Conservation (phyloP, 352 stramenopile genomes). For the Phytophthora brassicae region DNA sequence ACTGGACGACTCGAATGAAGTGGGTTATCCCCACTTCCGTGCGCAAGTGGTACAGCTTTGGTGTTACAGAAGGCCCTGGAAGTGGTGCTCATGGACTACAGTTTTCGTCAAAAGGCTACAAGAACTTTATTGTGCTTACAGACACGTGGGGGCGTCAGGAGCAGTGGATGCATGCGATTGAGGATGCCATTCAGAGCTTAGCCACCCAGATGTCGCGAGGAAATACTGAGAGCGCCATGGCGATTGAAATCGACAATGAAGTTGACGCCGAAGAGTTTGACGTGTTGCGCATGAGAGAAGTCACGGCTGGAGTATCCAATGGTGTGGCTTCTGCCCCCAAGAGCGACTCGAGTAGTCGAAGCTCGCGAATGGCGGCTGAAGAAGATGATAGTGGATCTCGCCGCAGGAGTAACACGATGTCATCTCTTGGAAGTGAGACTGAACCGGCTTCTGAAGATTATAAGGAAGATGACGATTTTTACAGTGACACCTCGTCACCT, state of each 20-base stretch:
- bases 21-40: constrained; percentile 87
- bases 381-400: constrained; percentile 29
- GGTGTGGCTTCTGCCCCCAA: constrained; percentile 25
- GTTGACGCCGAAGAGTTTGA: constrained; percentile 80
- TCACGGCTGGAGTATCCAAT: constrained; percentile 16
- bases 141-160: constrained; percentile 87
- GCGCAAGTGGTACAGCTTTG: constrained; percentile 89
- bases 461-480: constrained; percentile 22
- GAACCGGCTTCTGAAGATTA: constrained; percentile 11
- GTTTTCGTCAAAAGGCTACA: constrained; percentile 89
- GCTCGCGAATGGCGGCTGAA: constrained; percentile 14
- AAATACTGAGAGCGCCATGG: constrained; percentile 74
- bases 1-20: constrained; percentile 89
- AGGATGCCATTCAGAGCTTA: constrained; percentile 73
- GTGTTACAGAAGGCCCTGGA: constrained; percentile 70
- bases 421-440: constrained; percentile 34
- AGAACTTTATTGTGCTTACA: constrained; percentile 85
- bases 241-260: constrained; percentile 90
- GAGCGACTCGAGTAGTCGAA: constrained; percentile 27
- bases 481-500: constrained; percentile 23
- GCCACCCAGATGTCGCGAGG: constrained; percentile 56
- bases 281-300: constrained; percentile 46
- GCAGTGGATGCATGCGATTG: constrained; percentile 86
- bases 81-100: constrained; percentile 84
- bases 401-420: constrained; percentile 37